These are phyloP conservation scores for Fusarium sulawesiense DNA, from an alignment of 2,329 filamentous ascomycete species.

Conservation along the genomic window DNA sequence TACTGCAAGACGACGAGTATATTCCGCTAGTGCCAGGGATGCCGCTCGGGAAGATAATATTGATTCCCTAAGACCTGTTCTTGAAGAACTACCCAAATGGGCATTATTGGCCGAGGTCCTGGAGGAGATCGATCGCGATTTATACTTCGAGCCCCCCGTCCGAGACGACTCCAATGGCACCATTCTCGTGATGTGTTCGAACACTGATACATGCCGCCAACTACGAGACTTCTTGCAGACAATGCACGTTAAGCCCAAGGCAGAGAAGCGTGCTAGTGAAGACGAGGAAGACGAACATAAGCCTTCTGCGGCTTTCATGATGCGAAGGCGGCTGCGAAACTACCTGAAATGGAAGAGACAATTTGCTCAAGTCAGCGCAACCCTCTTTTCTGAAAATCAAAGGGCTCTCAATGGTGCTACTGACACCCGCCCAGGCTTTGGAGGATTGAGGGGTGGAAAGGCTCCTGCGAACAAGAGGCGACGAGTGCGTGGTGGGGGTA, in stretches of 20 bases:
- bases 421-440: conserved; percentile 62
- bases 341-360: conserved; percentile 93
- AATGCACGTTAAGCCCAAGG: conserved; percentile 78
- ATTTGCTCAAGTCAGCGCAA: conserved; percentile 85
- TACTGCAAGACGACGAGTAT: conserved; percentile 88
- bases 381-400: conserved; percentile 83
- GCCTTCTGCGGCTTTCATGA: conserved; percentile 85
- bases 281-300: conserved; percentile 64
- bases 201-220: conserved; percentile 86
- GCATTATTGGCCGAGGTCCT: conserved; percentile 86
- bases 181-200: conserved; percentile 94
- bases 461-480: conserved; percentile 87
- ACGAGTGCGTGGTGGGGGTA: conserved; percentile 82
- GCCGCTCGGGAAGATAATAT: conserved; percentile 60
- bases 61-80: conserved; percentile 78
- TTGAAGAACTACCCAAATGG: conserved; percentile 98
- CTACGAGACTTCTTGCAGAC: conserved; percentile 90
- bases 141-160: conserved; percentile 82
- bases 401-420: conserved; percentile 76
- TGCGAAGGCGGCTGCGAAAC: conserved; percentile 85
- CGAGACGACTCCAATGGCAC: conserved; percentile 90
- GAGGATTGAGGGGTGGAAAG: conserved; percentile 64
- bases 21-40: conserved; percentile 73
- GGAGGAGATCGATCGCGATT: conserved; percentile 91
- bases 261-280: conserved; percentile 57